Percentiles rank a stretch among this genome's conserved stretches.
Evolutionary conservation across 2,329 filamentous ascomycete genomes (phyloP).

Genomic region (Hirsutella thompsonii): DNA sequence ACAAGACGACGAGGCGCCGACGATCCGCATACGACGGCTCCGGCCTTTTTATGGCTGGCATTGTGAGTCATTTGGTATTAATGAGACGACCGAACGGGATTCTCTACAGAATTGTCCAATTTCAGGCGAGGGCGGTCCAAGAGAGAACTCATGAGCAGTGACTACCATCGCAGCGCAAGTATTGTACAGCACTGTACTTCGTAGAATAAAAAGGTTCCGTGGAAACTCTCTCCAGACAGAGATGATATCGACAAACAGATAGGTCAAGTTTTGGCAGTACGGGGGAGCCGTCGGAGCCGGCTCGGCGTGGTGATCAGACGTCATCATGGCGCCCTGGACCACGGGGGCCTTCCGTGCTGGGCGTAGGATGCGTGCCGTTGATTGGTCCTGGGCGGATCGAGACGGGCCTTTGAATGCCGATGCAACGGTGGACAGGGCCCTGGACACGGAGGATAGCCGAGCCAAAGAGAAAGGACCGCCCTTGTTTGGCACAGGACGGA

Average conservation of each 20-base stretch:
- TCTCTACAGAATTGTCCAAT: too few relatives aligned
- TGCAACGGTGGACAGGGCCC: neutral
- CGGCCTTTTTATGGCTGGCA: too few relatives aligned
- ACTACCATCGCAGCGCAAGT: too few relatives aligned
- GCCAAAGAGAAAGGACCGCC: neutral
- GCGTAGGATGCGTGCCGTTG: neutral
- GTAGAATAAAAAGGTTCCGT: too few relatives aligned
- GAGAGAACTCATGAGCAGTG: too few relatives aligned
- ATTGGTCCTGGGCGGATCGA: neutral
- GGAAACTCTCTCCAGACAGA: too few relatives aligned
- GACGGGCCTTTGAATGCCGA: slow-evolving; percentile 1
- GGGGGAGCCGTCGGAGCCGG: slow-evolving; percentile 9
- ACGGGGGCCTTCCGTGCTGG: slow-evolving; percentile 1
- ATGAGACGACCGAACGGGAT: too few relatives aligned
- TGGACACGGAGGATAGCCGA: neutral
- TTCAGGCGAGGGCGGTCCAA: too few relatives aligned
- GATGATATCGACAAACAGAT: neutral
- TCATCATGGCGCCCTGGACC: slow-evolving; percentile 5
- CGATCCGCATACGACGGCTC: too few relatives aligned
- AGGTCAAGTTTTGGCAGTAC: neutral
- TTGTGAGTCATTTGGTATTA: too few relatives aligned
- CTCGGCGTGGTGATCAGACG: slow-evolving; percentile 8
- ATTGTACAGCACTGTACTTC: too few relatives aligned
- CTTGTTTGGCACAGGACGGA: neutral
- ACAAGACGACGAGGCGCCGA: too few relatives aligned